Evolutionary conservation across 345 rosid genomes (phyloP).

Genomic region (Cochlearia excelsa): DNA sequence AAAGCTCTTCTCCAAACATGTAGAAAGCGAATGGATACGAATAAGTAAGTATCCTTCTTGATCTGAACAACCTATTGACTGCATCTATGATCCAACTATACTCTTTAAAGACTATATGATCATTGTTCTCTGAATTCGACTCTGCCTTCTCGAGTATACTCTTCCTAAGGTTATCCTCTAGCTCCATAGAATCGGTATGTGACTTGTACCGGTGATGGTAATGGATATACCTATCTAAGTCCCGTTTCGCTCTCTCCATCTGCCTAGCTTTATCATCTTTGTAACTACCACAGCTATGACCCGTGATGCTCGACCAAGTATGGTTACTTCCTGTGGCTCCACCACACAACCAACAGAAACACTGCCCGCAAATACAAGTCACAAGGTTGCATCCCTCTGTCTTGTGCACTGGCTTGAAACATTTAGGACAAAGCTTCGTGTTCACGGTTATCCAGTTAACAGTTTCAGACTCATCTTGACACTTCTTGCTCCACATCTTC

Average conservation of each 20-base stretch:
- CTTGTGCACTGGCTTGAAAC: conserved; percentile 77
- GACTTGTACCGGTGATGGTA: conserved; percentile 82
- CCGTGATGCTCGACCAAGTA: conserved; percentile 63
- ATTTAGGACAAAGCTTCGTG: conserved; percentile 78
- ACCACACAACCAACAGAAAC: conserved; percentile 92
- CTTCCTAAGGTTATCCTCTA: conserved; percentile 70
- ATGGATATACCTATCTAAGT: conserved; percentile 75
- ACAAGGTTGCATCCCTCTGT: conserved; percentile 91
- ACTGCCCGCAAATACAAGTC: conserved; percentile 79
- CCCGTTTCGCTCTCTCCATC: conserved; percentile 68
- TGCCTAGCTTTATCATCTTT: conserved; percentile 58
- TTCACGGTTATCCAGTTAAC: conserved; percentile 83
- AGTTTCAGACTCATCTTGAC: conserved; percentile 78
- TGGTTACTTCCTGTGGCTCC: conserved; percentile 81
- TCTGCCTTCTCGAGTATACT: conserved; percentile 49
- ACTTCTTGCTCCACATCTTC: conserved; percentile 66
- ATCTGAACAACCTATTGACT: conserved; percentile 65
- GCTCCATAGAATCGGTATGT: conserved; percentile 73
- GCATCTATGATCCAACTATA: conserved; percentile 79
- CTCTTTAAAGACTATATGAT: conserved; percentile 52
- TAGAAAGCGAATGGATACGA: conserved; percentile 90
- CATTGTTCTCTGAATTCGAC: conserved; percentile 55
- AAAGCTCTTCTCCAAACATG: conserved; percentile 92
- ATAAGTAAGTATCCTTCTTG: conserved; percentile 74
- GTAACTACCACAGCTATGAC: conserved; percentile 90